These are phyloP conservation scores for Trichoderma erinaceum DNA, from an alignment of 495 filamentous ascomycete species.

Conservation along the genomic window DNA sequence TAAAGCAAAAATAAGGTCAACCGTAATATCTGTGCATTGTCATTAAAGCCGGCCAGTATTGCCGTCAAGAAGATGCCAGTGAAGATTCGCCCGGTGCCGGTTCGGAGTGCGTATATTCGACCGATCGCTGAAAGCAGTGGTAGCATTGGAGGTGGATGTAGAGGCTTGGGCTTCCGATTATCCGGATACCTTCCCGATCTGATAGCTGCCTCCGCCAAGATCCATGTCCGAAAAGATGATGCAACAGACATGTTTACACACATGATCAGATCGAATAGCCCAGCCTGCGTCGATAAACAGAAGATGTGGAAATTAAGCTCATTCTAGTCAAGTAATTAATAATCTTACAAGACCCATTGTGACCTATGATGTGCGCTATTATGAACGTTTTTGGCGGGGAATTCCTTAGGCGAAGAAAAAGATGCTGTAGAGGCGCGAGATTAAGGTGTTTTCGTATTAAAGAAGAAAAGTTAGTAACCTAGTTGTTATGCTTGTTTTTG, in stretches of 20 bases:
- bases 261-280: not conserved
- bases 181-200: slow-evolving; percentile 14
- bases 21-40: too few species aligned
- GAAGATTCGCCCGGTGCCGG: not conserved
- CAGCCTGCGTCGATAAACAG: not conserved
- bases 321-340: not conserved
- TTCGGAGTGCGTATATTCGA: not conserved
- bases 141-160: slow-evolving; percentile 27
- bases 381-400: too few species aligned
- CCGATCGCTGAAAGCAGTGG: slow-evolving; percentile 1
- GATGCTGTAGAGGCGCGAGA: too few species aligned
- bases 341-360: not conserved
- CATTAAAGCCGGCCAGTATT: not conserved
- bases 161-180: slow-evolving; percentile 2
- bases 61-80: not conserved
- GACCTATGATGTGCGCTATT: not conserved
- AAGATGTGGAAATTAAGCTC: not conserved
- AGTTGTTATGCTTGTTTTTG: not conserved
- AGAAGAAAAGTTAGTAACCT: not conserved
- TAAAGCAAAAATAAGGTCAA: too few species aligned
- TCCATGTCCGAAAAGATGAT: not conserved
- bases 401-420: too few species aligned
- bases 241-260: not conserved
- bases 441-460: too few species aligned
- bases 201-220: not conserved